Conservation (phyloP, 208 protist genomes). For the Jaenimonas drosophilae region DNA sequence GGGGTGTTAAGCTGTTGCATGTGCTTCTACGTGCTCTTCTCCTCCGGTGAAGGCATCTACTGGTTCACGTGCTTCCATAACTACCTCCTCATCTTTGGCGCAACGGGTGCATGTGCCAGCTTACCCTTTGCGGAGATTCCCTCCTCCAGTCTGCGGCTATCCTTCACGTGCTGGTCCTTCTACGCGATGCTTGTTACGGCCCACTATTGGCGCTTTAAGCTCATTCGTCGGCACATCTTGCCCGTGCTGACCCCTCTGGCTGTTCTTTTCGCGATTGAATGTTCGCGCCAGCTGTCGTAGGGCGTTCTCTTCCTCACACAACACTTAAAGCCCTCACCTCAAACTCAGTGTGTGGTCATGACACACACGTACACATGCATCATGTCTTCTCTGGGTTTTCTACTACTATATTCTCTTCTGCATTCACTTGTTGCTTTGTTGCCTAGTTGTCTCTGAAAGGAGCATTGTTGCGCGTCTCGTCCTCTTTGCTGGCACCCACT, state of each 20-base stretch:
- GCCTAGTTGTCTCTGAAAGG: no score
- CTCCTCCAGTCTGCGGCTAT: slow-evolving; percentile 35
- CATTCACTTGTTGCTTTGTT: no score
- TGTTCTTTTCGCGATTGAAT: no score
- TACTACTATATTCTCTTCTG: no score
- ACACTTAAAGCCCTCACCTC: no score
- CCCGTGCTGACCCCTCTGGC: slow-evolving; percentile 55
- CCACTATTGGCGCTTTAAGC: slow-evolving; percentile 57
- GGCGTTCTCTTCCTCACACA: neutral
- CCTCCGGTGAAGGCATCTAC: slow-evolving; percentile 62
- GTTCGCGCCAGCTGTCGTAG: no score
- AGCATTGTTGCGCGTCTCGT: no score
- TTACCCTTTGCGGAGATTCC: slow-evolving; percentile 33
- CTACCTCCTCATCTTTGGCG: slow-evolving; percentile 63
- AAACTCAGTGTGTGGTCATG: no score
- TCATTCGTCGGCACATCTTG: slow-evolving; percentile 64
- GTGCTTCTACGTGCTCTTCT: slow-evolving; percentile 85
- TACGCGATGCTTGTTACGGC: slow-evolving; percentile 70
- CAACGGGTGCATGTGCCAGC: slow-evolving; percentile 31
- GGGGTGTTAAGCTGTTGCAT: slow-evolving; percentile 80
- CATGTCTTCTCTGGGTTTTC: no score
- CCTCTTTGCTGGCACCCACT: no score
- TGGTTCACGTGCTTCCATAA: slow-evolving; percentile 78
- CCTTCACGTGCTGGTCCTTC: slow-evolving; percentile 65
- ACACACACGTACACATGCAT: no score